Base-by-base conservation (phyloP, 1,284 basidiomycete species). In the Boletus mariae region DNA sequence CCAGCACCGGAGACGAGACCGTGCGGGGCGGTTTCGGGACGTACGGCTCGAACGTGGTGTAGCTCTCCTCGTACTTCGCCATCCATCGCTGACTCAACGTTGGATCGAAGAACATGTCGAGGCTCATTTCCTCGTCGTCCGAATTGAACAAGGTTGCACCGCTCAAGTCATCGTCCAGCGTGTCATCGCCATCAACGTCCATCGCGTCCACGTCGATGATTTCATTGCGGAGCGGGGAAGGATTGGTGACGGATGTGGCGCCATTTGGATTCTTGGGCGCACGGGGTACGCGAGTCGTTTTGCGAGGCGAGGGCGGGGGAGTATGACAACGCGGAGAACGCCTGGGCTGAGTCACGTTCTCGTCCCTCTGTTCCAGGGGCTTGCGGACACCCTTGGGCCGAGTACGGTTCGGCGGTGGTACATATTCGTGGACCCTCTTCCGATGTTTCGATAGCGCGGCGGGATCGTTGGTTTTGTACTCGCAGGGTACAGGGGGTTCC, bases 371-470 rank as follows among this genome's bases (percentile, higher is more conserved):
- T 37, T 49, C 26, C 10, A 26, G 20, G 25, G 28, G 5, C 6
- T 49, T 31, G 35, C 48, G 54, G 31, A 17, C 28, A 11, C 15
- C 12, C 31, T 32, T 32, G 11, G 12, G 15, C 11, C 47, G 42
- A 41, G 42, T 17, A 23, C 61, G 67, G 23, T 34, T 43, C 2
- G 43, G 25, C 5, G 48, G 54, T 4, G 60, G 60, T 6, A 63
- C 40, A 34, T 71, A 58, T 2, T 52, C 58, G n/a, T 70, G 67
- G 5, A 23, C 23, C 13, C 42, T 50, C 40, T 67, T 65, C 1
- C 69, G 60, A 42, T 71, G 67, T 43, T 52, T 68, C 1, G 68
- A 57, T 15, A 68, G 47, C 34, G 62, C 56, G 0, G 68, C 67
- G 2, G 69, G 69, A 31, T 71, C 69, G 4, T 58, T 46, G 1